phyloP scores from a whole-genome alignment of 495 filamentous ascomycete genomes.

The Opeltia flavorubescens region DNA sequence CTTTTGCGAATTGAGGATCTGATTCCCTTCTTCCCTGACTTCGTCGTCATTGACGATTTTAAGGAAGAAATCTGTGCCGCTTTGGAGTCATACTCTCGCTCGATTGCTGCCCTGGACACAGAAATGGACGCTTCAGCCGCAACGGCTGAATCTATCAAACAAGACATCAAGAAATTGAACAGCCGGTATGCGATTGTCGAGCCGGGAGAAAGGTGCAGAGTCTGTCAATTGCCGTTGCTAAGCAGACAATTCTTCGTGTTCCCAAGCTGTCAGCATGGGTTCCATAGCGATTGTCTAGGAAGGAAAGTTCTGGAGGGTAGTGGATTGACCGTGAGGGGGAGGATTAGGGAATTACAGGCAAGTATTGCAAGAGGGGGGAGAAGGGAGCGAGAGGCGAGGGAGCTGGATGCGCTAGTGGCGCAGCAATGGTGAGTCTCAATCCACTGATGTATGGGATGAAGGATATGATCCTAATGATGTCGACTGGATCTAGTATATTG shows the following conservation, averaged over 20 bases:
- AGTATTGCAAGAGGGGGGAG: slow-evolving; percentile 57
- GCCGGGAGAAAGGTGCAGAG: slow-evolving; percentile 84
- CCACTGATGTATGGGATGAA: background rate
- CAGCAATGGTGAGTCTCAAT: slow-evolving; percentile 51
- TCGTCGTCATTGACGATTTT: slow-evolving; percentile 98
- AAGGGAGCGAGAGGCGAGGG: slow-evolving; percentile 71
- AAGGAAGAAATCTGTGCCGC: slow-evolving; percentile 94
- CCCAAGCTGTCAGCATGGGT: slow-evolving; percentile 84
- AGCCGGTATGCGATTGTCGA: slow-evolving; percentile 90
- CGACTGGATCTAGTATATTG: slow-evolving; percentile 43
- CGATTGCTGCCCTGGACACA: slow-evolving; percentile 76
- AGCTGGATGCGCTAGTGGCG: slow-evolving; percentile 79
- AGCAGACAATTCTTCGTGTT: slow-evolving; percentile 94
- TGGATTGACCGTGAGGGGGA: slow-evolving; percentile 39
- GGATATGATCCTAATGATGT: background rate
- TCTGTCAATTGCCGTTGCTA: slow-evolving; percentile 72
- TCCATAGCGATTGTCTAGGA: slow-evolving; percentile 86
- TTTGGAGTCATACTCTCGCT: slow-evolving; percentile 77
- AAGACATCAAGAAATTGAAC: slow-evolving; percentile 72
- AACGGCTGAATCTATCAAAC: slow-evolving; percentile 77
- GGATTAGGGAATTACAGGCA: slow-evolving; percentile 73
- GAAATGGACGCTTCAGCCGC: slow-evolving; percentile 91
- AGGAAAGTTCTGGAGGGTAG: slow-evolving; percentile 58
- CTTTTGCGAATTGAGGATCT: slow-evolving; percentile 89
- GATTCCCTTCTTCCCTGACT: slow-evolving; percentile 97